Base-by-base conservation (phyloP, 768 basidiomycete species). In the Tubosaeta sp. region DNA sequence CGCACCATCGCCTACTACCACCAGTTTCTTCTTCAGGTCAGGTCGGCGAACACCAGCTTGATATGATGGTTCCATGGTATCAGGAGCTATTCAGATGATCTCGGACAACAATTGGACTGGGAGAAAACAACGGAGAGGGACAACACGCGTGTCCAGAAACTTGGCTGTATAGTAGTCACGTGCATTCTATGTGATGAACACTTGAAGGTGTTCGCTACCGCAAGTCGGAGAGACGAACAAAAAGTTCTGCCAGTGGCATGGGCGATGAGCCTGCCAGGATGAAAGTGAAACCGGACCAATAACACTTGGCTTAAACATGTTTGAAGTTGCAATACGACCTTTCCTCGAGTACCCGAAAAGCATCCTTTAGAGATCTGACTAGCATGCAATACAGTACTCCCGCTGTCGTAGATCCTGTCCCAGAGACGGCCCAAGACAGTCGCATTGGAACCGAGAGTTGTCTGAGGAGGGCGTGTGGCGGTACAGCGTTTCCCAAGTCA, bases 1-100 rank as follows among this genome's bases (percentile, higher is more conserved):
- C 78, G 74, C 69, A 86, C 90, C 90, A 68, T 92, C 90, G 53
- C 87, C 89, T 31, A 91, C 89, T 40, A 93, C 90, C 46, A 93
- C 90, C 36, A 93, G 79, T 68, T 93, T 93, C 62, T 83, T 82
- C 75, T 93, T 93, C 54, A 86, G 63, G 64, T 92, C 90, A 51
- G 90, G 90, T 64, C 85, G 72, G 54, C 81, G 76, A 56, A 67
- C 57, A 27, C 53, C 53, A 44, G 56, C 52, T 46, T 66, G 64
- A 9, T 58, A 60, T 36, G 60, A 56, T 4, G 64, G 41, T 4
- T 68, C 67, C 67, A 68, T 68, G 24, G 22, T 44, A 10, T 29
- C 53, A n/a, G 24, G 12, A 48, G 29, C 13, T 38, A 32, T 24
- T 51, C 44, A 25, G 16, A 31, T 14, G 39, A 19, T 18, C 49